phyloP scores from a whole-genome alignment of 352 stramenopile species.

The Pythium utonaiense region DNA sequence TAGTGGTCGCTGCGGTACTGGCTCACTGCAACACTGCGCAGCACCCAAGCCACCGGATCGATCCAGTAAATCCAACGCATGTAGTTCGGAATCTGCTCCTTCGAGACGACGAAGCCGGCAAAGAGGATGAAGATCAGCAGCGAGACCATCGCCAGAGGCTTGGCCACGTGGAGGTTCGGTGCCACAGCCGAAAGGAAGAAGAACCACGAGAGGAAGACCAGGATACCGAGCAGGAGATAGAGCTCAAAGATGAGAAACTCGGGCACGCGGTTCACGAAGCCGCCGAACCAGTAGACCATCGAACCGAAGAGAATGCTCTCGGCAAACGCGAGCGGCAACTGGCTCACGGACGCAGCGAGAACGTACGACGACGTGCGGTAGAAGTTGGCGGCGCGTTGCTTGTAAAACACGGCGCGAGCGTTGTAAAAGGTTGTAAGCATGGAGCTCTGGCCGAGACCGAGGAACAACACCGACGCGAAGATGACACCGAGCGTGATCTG shows the following conservation, averaged over 20 bases:
- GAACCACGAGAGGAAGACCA: constrained; percentile 29
- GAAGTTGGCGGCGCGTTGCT: constrained; percentile 66
- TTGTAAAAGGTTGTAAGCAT: constrained; percentile 62
- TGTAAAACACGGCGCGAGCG: constrained; percentile 52
- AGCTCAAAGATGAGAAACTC: constrained; percentile 55
- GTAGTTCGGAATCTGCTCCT: constrained; percentile 27
- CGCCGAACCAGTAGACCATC: neutral
- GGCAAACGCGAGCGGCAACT: constrained; percentile 35
- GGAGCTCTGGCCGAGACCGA: constrained; percentile 30
- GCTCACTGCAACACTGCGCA: constrained; percentile 25
- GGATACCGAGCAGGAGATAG: constrained; percentile 24
- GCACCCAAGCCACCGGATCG: constrained; percentile 35
- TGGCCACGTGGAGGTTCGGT: constrained; percentile 22
- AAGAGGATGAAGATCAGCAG: constrained; percentile 32
- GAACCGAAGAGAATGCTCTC: constrained; percentile 42
- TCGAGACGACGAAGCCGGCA: constrained; percentile 31
- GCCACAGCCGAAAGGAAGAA: constrained; percentile 24
- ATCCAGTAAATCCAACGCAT: constrained; percentile 43
- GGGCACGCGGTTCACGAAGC: constrained; percentile 32
- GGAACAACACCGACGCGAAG: constrained; percentile 7
- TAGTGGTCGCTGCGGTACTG: constrained; percentile 23
- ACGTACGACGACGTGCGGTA: constrained; percentile 66
- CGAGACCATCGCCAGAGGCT: constrained; percentile 24
- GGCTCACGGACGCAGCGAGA: constrained; percentile 35
- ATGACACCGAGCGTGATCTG: constrained; percentile 44